Evolutionary conservation across 805 yeast genomes (phyloP).

Genomic region (Vanderwaltozyma verrucispora): DNA sequence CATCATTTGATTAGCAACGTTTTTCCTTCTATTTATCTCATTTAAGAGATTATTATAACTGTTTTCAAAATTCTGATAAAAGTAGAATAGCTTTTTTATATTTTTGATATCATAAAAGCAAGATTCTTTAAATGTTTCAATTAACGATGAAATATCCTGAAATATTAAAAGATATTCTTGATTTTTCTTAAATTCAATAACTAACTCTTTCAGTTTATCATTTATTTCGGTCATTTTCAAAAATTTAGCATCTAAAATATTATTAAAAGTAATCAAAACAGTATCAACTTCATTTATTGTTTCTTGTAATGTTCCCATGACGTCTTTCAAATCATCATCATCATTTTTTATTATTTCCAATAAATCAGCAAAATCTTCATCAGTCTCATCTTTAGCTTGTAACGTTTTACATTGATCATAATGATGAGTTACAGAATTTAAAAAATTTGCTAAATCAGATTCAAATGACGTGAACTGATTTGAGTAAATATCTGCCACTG

Average conservation of each 20-base stretch:
- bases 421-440: constrained; percentile 68
- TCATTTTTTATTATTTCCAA: constrained; percentile 42
- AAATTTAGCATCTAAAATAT: constrained; percentile 25
- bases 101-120: constrained; percentile 20
- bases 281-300: constrained; percentile 25
- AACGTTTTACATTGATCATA: constrained; percentile 60
- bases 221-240: constrained; percentile 1
- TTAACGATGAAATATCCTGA: constrained; percentile 23
- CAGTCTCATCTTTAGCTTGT: constrained; percentile 20
- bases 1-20: constrained; percentile 33
- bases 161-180: constrained; percentile 23
- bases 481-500: constrained; percentile 19
- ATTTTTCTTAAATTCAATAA: constrained; percentile 19
- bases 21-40: constrained; percentile 43
- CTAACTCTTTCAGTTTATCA: constrained; percentile 9
- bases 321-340: constrained; percentile 45
- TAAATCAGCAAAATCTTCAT: constrained; percentile 31
- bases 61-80: constrained; percentile 40
- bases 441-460: constrained; percentile 54
- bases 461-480: constrained; percentile 29
- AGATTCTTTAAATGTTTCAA: constrained; percentile 25
- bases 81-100: constrained; percentile 32
- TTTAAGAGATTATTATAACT: constrained; percentile 43
- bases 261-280: constrained; percentile 16
- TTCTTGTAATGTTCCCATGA: constrained; percentile 38